Conservation (phyloP, 2,329 filamentous ascomycete genomes). For the Aspergillus tubingensis region DNA sequence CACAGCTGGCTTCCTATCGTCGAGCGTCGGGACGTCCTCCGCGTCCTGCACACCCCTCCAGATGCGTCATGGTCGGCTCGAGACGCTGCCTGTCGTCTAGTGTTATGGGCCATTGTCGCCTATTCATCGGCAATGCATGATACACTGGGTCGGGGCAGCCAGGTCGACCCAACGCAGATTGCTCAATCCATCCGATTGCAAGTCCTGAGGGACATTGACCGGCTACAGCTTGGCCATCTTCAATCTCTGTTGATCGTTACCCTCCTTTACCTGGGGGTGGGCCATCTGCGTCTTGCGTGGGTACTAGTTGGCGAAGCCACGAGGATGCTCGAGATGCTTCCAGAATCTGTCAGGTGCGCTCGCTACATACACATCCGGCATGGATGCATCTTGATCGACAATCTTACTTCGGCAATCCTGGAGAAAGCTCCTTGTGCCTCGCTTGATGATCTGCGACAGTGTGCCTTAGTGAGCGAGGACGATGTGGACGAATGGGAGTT, state of each 20-base stretch:
- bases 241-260: neutral
- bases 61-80: neutral
- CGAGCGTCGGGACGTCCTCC: slow-evolving; percentile 62
- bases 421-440: slow-evolving; percentile 10
- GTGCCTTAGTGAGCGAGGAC: slow-evolving; percentile 16
- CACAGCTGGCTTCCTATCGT: slow-evolving; percentile 73
- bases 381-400: slow-evolving; percentile 21
- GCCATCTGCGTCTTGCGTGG: neutral
- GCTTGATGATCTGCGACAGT: slow-evolving; percentile 7
- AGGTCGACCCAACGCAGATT: neutral
- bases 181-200: neutral
- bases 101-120: neutral
- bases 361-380: slow-evolving; percentile 17
- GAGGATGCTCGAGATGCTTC: neutral
- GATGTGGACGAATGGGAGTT: slow-evolving; percentile 24
- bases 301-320: neutral
- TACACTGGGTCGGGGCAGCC: too few relatives aligned
- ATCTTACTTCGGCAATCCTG: slow-evolving; percentile 16
- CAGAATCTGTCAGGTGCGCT: neutral
- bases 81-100: neutral
- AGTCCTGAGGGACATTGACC: neutral
- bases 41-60: slow-evolving; percentile 46
- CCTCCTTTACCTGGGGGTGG: neutral
- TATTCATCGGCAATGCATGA: neutral
- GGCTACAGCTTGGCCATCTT: neutral